phyloP scores from a whole-genome alignment of 2,329 filamentous ascomycete genomes.

The Alternaria novae-zelandiae region DNA sequence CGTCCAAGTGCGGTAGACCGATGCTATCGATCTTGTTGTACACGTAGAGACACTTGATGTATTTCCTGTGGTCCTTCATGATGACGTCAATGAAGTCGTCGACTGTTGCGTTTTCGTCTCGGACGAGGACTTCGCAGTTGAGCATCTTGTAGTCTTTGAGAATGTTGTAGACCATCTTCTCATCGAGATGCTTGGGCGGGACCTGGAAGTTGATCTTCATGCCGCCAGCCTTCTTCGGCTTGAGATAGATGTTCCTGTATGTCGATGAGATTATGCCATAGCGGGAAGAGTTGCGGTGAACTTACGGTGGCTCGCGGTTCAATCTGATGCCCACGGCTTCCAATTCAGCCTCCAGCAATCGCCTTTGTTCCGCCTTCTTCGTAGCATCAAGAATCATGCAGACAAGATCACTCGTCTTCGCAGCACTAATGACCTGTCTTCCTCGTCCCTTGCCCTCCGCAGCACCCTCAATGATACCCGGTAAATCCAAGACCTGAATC shows the following conservation, averaged over 20 bases:
- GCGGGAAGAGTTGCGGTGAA: neutral
- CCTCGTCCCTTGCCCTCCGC: constrained; percentile 95
- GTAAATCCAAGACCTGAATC: constrained; percentile 96
- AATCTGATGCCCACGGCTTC: constrained; percentile 94
- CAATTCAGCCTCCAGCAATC: constrained; percentile 86
- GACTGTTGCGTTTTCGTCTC: constrained; percentile 90
- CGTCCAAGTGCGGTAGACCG: constrained; percentile 90
- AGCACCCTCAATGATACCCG: constrained; percentile 97
- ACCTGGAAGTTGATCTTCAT: constrained; percentile 98
- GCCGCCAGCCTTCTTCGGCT: constrained; percentile 91
- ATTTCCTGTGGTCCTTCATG: constrained; percentile 98
- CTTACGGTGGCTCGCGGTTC: constrained; percentile 85
- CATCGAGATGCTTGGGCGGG: constrained; percentile 88
- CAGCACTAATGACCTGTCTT: constrained; percentile 94
- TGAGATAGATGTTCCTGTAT: constrained; percentile 93
- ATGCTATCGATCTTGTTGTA: constrained; percentile 99
- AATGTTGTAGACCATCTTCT: constrained; percentile 98
- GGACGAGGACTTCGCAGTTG: constrained; percentile 93
- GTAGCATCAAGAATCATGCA: constrained; percentile 97
- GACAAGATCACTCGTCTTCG: constrained; percentile 97
- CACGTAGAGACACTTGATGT: constrained; percentile 92
- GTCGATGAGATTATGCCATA: neutral
- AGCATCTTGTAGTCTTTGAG: constrained; percentile 98
- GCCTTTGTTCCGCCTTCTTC: constrained; percentile 91
- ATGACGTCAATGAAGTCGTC: constrained; percentile 99